Evolutionary conservation across 148 eudicot genomes (phyloP).

Genomic region (Rhododendron williamsianum): DNA sequence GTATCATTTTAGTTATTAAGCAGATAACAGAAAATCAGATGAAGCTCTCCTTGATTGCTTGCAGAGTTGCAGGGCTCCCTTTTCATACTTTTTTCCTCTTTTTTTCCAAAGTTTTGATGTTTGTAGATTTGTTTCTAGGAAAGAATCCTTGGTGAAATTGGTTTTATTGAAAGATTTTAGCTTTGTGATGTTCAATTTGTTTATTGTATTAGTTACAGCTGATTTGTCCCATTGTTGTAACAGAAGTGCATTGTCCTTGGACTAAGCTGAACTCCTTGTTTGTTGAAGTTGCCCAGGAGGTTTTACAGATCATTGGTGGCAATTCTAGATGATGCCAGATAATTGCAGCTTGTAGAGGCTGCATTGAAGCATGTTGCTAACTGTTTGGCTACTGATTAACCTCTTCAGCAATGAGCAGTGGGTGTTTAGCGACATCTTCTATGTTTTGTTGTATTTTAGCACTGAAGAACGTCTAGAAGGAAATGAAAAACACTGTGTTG

Average conservation of each 20-base stretch:
- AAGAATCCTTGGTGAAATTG: not conserved
- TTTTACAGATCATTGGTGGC: conserved; percentile 22
- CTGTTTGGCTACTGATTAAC: conserved; percentile 41
- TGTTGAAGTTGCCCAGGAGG: conserved; percentile 14
- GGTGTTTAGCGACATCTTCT: conserved; percentile 34
- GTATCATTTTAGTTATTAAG: not conserved
- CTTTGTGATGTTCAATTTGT: not conserved
- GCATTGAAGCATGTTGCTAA: conserved; percentile 75
- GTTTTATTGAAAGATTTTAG: not conserved
- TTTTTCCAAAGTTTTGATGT: not conserved
- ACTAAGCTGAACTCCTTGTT: conserved; percentile 11
- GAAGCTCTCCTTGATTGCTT: not conserved
- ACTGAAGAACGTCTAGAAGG: conserved; percentile 30
- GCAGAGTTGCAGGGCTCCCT: not conserved
- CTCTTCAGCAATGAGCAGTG: conserved; percentile 51
- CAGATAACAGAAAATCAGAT: not conserved
- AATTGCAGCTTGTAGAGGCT: conserved; percentile 79
- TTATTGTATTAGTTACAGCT: not conserved
- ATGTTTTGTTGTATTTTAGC: conserved; percentile 40
- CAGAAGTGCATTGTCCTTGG: conserved; percentile 22
- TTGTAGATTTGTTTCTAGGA: not conserved
- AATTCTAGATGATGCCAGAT: conserved; percentile 64
- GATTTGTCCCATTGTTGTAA: conserved; percentile 3
- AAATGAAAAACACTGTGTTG: conserved; percentile 39
- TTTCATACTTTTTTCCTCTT: not conserved